Conservation (phyloP, 2,329 filamentous ascomycete species). For the Aureobasidium pullulans region DNA sequence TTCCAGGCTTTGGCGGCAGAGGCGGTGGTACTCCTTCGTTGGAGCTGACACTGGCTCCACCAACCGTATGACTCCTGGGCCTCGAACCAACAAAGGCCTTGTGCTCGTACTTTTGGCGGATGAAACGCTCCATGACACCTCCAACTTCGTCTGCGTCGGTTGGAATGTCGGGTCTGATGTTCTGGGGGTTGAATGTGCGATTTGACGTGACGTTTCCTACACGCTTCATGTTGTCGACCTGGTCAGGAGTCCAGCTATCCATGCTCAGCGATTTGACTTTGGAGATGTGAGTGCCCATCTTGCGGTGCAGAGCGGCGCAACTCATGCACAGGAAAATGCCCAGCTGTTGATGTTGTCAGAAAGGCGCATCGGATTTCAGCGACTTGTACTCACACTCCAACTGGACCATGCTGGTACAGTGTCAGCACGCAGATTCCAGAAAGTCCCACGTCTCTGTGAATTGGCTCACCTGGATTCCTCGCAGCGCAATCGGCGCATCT, state of each 20-base stretch:
- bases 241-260: slow-evolving; percentile 93
- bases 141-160: slow-evolving; percentile 89
- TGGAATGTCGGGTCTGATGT: slow-evolving; percentile 73
- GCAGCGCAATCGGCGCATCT: slow-evolving; percentile 88
- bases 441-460: slow-evolving; percentile 2
- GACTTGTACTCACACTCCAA: slow-evolving; percentile 68
- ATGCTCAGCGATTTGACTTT: slow-evolving; percentile 99
- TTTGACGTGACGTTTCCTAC: slow-evolving; percentile 83
- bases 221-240: slow-evolving; percentile 95
- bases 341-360: slow-evolving; percentile 48
- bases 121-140: slow-evolving; percentile 89
- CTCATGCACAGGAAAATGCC: slow-evolving; percentile 97
- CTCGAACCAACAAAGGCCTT: slow-evolving; percentile 39
- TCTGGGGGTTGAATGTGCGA: slow-evolving; percentile 79
- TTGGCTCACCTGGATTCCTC: slow-evolving; percentile 73
- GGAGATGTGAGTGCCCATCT: slow-evolving; percentile 93
- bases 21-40: slow-evolving; percentile 51
- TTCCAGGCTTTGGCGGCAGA: slow-evolving; percentile 53
- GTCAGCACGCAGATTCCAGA: slow-evolving; percentile 24
- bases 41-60: slow-evolving; percentile 43
- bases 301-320: slow-evolving; percentile 90
- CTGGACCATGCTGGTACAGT: slow-evolving; percentile 72
- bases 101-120: slow-evolving; percentile 86
- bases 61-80: slow-evolving; percentile 40
- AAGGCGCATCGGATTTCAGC: not conserved